Percentiles rank a stretch among this genome's conserved stretches.
Conservation (phyloP, 768 basidiomycete species). For the Rhodotorula paludigena region DNA sequence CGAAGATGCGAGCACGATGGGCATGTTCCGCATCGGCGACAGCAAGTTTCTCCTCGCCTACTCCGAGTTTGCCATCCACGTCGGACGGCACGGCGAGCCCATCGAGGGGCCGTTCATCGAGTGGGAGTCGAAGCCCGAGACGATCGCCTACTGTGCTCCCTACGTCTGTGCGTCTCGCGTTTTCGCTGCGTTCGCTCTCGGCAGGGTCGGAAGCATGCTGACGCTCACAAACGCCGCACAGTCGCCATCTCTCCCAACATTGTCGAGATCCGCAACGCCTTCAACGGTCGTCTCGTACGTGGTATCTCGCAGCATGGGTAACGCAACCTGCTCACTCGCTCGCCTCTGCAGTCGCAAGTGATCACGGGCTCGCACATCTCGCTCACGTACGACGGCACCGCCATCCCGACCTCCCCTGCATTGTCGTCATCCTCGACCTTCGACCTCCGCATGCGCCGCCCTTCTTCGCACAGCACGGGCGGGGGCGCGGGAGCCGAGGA, state of each 20-base stretch:
- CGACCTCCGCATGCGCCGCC: background rate
- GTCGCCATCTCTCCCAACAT: constrained; percentile 39
- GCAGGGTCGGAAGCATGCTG: background rate
- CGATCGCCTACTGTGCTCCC: constrained; percentile 80
- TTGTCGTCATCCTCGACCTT: background rate
- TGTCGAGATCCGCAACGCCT: constrained; percentile 47
- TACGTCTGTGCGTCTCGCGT: constrained; percentile 53
- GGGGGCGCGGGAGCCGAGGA: background rate
- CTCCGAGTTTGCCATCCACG: constrained; percentile 77
- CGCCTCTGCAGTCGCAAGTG: constrained; percentile 55
- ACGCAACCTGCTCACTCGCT: background rate
- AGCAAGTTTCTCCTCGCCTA: constrained; percentile 87
- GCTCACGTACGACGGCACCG: constrained; percentile 77
- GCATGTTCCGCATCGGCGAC: constrained; percentile 82
- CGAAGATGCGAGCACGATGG: constrained; percentile 73
- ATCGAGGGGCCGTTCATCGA: constrained; percentile 57
- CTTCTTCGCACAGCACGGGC: too few relatives aligned
- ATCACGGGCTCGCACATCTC: constrained; percentile 74
- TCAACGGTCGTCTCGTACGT: constrained; percentile 60
- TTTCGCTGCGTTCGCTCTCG: constrained; percentile 57
- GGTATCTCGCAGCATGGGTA: background rate
- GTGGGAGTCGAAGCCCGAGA: constrained; percentile 89
- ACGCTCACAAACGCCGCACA: background rate
- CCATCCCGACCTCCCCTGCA: constrained; percentile 4
- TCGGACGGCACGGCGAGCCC: constrained; percentile 69